Evolutionary conservation across 2,329 filamentous ascomycete genomes (phyloP).

Genomic region (Dothideomycetidae sp.): DNA sequence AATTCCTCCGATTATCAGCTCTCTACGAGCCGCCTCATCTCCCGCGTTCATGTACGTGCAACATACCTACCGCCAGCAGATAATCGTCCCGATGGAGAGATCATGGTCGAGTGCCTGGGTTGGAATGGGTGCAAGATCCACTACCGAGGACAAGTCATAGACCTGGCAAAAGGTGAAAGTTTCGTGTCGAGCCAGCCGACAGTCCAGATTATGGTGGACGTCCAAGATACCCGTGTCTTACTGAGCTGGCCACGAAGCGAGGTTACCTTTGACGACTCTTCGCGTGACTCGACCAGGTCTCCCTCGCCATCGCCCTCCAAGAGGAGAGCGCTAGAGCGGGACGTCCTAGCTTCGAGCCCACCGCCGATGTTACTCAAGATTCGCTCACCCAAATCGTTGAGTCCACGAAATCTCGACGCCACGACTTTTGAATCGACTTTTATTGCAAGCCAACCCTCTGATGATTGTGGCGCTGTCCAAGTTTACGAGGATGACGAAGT

Average conservation of each 20-base stretch:
- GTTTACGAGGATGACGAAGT: slow-evolving; percentile 60
- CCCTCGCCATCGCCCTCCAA: slow-evolving; percentile 47
- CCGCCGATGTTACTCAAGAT: slow-evolving; percentile 49
- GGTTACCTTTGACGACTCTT: slow-evolving; percentile 36
- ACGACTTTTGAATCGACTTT: slow-evolving; percentile 25
- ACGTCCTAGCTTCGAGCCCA: slow-evolving; percentile 43
- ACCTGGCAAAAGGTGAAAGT: slow-evolving; percentile 72
- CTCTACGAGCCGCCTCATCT: slow-evolving; percentile 81
- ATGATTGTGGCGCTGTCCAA: slow-evolving; percentile 38
- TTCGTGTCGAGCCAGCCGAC: slow-evolving; percentile 82
- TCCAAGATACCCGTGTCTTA: slow-evolving; percentile 81
- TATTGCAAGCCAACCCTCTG: slow-evolving; percentile 30
- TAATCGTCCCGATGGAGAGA: slow-evolving; percentile 55
- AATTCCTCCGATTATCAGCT: slow-evolving; percentile 93
- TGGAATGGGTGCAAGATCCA: slow-evolving; percentile 95
- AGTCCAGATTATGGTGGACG: slow-evolving; percentile 86
- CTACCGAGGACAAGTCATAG: slow-evolving; percentile 75
- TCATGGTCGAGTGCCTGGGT: slow-evolving; percentile 82
- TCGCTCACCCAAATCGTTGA: slow-evolving; percentile 64
- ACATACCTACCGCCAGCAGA: slow-evolving; percentile 59
- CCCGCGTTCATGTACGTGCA: slow-evolving; percentile 82
- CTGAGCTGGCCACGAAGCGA: slow-evolving; percentile 63
- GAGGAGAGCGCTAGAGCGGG: slow-evolving; percentile 30
- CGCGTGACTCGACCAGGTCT: slow-evolving; percentile 47
- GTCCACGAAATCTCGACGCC: slow-evolving; percentile 35